A percentile compares a stretch with the other conserved stretches of the same genome.
Conservation (phyloP, 768 basidiomycete genomes). For the Russula abietina region DNA sequence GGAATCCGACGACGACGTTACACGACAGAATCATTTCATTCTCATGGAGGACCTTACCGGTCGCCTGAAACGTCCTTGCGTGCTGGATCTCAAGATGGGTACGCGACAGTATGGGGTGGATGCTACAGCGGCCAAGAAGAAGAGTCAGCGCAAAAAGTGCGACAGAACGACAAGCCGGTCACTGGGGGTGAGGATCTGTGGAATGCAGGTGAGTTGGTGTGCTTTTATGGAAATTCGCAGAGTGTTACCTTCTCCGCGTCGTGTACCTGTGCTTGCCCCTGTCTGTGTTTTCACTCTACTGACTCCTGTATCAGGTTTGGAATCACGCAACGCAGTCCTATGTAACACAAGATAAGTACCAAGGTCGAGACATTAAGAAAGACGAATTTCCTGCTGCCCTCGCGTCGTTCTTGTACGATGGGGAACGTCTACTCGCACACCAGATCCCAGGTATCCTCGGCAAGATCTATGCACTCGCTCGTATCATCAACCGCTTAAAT, state of each 20-base stretch:
- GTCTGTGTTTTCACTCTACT: background rate
- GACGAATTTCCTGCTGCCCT: constrained; percentile 81
- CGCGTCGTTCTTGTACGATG: constrained; percentile 78
- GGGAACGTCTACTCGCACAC: constrained; percentile 74
- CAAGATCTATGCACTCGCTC: constrained; percentile 90
- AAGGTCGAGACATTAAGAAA: constrained; percentile 81
- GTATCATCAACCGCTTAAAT: constrained; percentile 80
- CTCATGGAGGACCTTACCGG: constrained; percentile 99
- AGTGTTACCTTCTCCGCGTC: background rate
- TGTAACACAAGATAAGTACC: constrained; percentile 93
- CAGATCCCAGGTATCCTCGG: constrained; percentile 89
- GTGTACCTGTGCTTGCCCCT: background rate
- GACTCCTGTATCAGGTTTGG: constrained; percentile 65
- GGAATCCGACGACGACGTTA: constrained; percentile 44
- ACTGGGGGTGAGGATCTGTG: constrained; percentile 90
- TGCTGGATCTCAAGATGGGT: constrained; percentile 99
- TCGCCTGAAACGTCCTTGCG: constrained; percentile 83
- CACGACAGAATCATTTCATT: constrained; percentile 95
- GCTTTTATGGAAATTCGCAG: constrained; percentile 5
- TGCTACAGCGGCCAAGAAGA: constrained; percentile 87
- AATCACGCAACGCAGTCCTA: constrained; percentile 79
- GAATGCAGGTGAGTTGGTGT: constrained; percentile 82
- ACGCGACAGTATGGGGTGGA: constrained; percentile 98
- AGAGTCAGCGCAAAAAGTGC: constrained; percentile 97
- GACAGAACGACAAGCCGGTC: constrained; percentile 90